phyloP scores from a whole-genome alignment of 495 filamentous ascomycete genomes.

The Oidiodendron maius region DNA sequence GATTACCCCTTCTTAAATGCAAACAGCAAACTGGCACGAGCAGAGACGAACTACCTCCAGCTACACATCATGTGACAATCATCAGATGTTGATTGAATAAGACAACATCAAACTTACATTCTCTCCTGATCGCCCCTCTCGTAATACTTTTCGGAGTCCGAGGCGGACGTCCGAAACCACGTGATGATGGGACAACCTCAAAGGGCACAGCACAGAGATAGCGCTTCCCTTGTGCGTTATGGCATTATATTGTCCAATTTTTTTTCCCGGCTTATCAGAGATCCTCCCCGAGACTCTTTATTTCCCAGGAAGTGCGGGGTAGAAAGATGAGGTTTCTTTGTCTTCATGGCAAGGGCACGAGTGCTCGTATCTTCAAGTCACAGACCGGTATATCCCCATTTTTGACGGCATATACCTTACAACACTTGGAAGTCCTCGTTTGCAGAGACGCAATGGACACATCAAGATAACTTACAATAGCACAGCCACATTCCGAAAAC shows the following conservation, averaged over 20 bases:
- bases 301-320: not conserved
- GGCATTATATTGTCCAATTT: not conserved
- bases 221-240: not conserved
- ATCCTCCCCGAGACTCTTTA: not conserved
- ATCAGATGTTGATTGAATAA: too few relatives aligned
- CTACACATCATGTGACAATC: too few relatives aligned
- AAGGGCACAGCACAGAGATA: too few relatives aligned
- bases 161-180: not conserved
- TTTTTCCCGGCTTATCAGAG: not conserved
- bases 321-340: conserved; percentile 49
- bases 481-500: conserved; percentile 26
- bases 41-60: too few relatives aligned
- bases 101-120: too few relatives aligned
- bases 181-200: not conserved
- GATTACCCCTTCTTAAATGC: too few relatives aligned
- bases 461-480: not conserved
- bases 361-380: conserved; percentile 47
- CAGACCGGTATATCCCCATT: conserved; percentile 43
- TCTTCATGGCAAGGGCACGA: conserved; percentile 58
- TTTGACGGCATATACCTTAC: not conserved
- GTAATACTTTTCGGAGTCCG: too few relatives aligned
- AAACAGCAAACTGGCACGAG: too few relatives aligned
- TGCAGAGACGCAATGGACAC: not conserved
- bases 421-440: too few relatives aligned
- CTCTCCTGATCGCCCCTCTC: too few relatives aligned